phyloP scores from a whole-genome alignment of 2,329 filamentous ascomycete species.

The Anisogramma anomala region DNA sequence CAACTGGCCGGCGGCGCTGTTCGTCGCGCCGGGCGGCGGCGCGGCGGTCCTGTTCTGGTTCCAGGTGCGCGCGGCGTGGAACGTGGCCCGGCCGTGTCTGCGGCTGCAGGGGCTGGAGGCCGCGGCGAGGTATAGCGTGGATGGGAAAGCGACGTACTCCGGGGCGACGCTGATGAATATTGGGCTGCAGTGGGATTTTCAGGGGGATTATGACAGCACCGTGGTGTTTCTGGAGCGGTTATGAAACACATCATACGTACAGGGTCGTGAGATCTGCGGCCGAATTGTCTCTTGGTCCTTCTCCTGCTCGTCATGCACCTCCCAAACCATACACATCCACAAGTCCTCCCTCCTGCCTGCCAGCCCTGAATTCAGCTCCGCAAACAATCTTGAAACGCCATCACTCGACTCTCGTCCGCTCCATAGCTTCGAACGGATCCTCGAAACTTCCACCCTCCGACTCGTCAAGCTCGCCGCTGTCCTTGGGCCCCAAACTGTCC shows the following conservation, averaged over 20 bases:
- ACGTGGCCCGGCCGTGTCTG: constrained; percentile 42
- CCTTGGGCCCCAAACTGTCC: no score
- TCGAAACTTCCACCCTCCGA: no score
- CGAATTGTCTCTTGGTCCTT: no score
- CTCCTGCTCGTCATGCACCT: no score
- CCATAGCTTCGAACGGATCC: no score
- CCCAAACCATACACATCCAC: no score
- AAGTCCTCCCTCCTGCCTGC: no score
- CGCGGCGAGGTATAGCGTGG: constrained; percentile 39
- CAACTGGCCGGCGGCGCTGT: constrained; percentile 52
- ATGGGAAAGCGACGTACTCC: constrained; percentile 39
- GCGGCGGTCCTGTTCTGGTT: constrained; percentile 48
- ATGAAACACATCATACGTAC: constrained; percentile 15
- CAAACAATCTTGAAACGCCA: no score
- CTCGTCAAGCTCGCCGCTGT: no score
- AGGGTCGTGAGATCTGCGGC: no score
- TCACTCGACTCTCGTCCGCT: no score
- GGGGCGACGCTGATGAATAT: constrained; percentile 52
- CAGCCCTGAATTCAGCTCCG: no score
- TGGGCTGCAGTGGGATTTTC: constrained; percentile 42
- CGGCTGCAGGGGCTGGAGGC: constrained; percentile 46
- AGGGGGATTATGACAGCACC: constrained; percentile 44
- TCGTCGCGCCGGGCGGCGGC: constrained; percentile 39
- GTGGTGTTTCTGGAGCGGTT: constrained; percentile 42
- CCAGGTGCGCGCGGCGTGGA: constrained; percentile 41